phyloP scores from a whole-genome alignment of 2,329 filamentous ascomycete genomes.

The Hypocrella siamensis region DNA sequence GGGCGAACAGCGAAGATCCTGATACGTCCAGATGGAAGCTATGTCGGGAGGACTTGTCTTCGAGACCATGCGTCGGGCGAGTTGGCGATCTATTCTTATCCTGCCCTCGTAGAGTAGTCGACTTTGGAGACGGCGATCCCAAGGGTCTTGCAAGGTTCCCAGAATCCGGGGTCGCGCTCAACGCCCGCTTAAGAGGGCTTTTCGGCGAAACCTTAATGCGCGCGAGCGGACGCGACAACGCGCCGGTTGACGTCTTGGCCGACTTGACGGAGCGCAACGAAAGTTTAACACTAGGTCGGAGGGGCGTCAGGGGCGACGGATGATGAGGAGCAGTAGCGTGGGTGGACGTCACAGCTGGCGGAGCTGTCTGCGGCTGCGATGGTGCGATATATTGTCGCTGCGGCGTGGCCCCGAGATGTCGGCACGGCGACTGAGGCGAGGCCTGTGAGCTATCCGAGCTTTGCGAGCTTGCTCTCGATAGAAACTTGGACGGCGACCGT shows the following conservation, averaged over 20 bases:
- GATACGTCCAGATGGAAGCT: conserved; percentile 42
- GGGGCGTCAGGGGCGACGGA: conserved; percentile 45
- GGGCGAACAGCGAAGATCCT: conserved; percentile 32
- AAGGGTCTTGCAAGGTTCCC: conserved; percentile 45
- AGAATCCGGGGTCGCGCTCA: conserved; percentile 54
- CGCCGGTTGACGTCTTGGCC: conserved; percentile 36
- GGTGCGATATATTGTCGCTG: conserved; percentile 17
- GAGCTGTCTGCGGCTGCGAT: conserved; percentile 17
- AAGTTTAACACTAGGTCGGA: conserved; percentile 51
- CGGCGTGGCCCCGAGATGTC: conserved; percentile 22
- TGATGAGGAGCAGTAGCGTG: conserved; percentile 16
- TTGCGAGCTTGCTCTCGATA: conserved; percentile 35
- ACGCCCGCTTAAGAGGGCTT: conserved; percentile 65
- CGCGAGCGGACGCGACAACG: conserved; percentile 31
- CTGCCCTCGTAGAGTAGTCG: conserved; percentile 23
- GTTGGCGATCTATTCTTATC: conserved; percentile 22
- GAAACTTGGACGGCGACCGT: conserved; percentile 83
- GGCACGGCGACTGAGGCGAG: conserved; percentile 37
- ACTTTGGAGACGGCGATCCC: conserved; percentile 21
- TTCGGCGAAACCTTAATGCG: conserved; percentile 58
- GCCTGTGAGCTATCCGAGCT: conserved; percentile 29
- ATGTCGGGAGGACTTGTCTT: conserved; percentile 34
- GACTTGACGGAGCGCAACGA: conserved; percentile 48
- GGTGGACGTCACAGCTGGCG: conserved; percentile 15
- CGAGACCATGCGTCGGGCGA: conserved; percentile 17